A percentile compares a stretch with the other conserved stretches of the same genome.
phyloP scores from a whole-genome alignment of 257 asterid genomes.

The Echites panduratus region DNA sequence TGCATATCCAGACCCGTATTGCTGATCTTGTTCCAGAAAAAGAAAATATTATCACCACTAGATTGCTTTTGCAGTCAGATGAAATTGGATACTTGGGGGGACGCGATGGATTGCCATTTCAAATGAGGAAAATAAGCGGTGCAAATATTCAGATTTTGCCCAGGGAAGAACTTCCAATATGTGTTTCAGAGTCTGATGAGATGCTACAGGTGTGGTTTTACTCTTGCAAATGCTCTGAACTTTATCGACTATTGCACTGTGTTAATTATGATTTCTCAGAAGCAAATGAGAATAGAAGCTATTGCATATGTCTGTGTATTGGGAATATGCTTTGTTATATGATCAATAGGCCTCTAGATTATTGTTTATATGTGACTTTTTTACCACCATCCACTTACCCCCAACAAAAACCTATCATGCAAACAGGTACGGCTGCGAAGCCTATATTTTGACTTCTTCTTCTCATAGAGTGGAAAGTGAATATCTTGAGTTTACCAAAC shows the following conservation, averaged over 20 bases:
- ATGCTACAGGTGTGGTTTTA: constrained; percentile 56
- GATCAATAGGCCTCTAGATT: neutral
- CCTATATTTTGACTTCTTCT: neutral
- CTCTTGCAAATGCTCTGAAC: neutral
- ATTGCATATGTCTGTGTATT: neutral
- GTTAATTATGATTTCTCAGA: neutral
- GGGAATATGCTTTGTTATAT: neutral
- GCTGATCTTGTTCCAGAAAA: constrained; percentile 63
- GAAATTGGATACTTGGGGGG: constrained; percentile 54
- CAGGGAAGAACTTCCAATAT: constrained; percentile 52
- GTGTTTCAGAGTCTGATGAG: constrained; percentile 52
- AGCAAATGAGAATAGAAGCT: neutral
- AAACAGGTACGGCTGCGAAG: too few species aligned
- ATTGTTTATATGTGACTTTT: neutral
- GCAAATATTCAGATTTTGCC: constrained; percentile 56
- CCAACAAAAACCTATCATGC: neutral
- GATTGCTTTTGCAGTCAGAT: constrained; percentile 67
- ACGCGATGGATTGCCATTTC: constrained; percentile 29
- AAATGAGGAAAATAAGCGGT: constrained; percentile 50
- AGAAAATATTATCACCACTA: constrained; percentile 64
- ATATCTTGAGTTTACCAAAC: neutral
- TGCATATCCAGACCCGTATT: constrained; percentile 82
- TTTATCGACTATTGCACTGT: neutral
- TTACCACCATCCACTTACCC: neutral
- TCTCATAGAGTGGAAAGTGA: neutral